Base-by-base conservation (phyloP, 2,329 filamentous ascomycete genomes). In the Ceratocystiopsis brevicomis region DNA sequence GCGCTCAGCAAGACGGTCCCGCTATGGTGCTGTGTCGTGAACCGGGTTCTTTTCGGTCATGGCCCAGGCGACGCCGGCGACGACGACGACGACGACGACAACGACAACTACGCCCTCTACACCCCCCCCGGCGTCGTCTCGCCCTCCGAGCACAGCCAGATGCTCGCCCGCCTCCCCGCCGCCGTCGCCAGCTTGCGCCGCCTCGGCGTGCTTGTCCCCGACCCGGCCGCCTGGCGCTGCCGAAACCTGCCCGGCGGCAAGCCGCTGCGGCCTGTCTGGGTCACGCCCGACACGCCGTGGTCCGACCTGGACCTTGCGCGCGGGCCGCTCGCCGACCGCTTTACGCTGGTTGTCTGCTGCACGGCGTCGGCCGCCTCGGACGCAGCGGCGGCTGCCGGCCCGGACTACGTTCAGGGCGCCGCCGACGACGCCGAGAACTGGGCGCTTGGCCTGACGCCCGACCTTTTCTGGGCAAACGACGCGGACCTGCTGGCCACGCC, bases 391-490 rank as follows among this genome's bases (percentile, higher is more conserved):
- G 78, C 77, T 6, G 96, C 95, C 54, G 80, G 96, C 45, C 87
- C 95, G 59, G 87, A 86, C 1, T 98, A 98, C 55, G 80, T 98
- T 46, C 90, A 96, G 60, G 90, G 90, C 41, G 88, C 88, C 1
- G 90, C 81, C 2, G 90, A 98, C 58, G 90, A 98, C 57, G 84
- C 81, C 13, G 90, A 98, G 64, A 84, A 83, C 51, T 98, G 90
- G 90, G 80, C 86, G 1, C 64, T 72, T 43, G 85, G 84, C 0
- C 69, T 96, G 15, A 90, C 82, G 0, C 75, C 88, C 0, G 57
- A 64, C 0, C 49, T 88, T 0, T 98, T 94, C 60, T 98, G 90
- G 90, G 59, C 59, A 2, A 66, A 94, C 51, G 64, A 63, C 37
- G 63, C 71, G 0, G 36, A 55, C 6, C 63, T 96, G 12, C 62